phyloP scores from a whole-genome alignment of 345 rosid species.

The Pugionium dolabratum region DNA sequence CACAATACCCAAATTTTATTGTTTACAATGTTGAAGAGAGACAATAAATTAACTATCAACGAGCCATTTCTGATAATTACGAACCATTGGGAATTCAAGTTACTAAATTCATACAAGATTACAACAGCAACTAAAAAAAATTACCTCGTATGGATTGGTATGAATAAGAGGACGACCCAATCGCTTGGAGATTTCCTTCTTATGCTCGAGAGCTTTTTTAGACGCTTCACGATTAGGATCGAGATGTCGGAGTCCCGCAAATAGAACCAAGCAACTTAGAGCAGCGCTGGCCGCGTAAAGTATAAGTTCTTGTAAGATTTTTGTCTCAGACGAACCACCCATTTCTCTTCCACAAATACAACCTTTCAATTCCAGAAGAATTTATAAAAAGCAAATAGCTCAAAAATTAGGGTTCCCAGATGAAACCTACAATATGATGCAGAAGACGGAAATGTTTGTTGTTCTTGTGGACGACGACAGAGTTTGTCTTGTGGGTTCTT shows the following conservation, averaged over 20 bases:
- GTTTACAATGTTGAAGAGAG: neutral
- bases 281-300: conserved; percentile 99
- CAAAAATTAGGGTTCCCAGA: conserved; percentile 3
- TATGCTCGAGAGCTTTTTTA: conserved; percentile 87
- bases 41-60: conserved; percentile 5
- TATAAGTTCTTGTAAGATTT: conserved; percentile 71
- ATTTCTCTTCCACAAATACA: conserved; percentile 22
- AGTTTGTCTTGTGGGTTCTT: conserved; percentile 16
- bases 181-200: conserved; percentile 88
- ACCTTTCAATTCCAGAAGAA: conserved; percentile 15
- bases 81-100: neutral
- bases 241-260: conserved; percentile 80
- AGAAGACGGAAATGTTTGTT: too few relatives aligned
- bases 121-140: neutral
- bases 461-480: conserved; percentile 35
- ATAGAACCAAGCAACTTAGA: conserved; percentile 77
- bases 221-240: conserved; percentile 94
- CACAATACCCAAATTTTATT: neutral
- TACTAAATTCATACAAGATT: neutral
- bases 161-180: conserved; percentile 87
- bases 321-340: conserved; percentile 72
- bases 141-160: conserved; percentile 93
- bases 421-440: conserved; percentile 15
- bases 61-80: neutral
- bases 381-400: neutral